Evolutionary conservation across 768 basidiomycete genomes (phyloP), one percentile per base, ranked within the genome.

Genomic region (Holtermanniella nyarrowii): DNA sequence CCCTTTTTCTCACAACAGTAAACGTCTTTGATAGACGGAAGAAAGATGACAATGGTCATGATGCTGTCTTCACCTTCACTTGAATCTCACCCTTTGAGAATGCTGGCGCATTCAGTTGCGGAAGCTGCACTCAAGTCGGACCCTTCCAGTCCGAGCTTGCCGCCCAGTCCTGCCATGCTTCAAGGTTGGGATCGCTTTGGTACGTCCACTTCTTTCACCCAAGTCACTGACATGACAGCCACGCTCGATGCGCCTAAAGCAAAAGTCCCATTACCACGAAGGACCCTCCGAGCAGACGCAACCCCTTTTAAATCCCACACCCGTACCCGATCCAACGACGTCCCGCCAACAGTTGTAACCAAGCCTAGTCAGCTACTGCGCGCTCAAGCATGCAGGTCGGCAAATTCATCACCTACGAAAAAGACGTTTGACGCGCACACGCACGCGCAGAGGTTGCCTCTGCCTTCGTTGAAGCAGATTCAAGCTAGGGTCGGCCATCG

Each of bases 41-140:
- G 13, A 27, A 59, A 39, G 25, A 63, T 63, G 61, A 51, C 61
- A 16, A 53, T 55, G 48, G 37, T 53, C 20, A 54, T 63, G 41
- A 52, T 52, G 37, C 40, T 55, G 26, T 46, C 61, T 18, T 39
- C 52, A 16, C 40, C 50, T 22, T 42, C 53, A 16, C 31, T 55
- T 48, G n/a, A 44, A n/a, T 37, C 65, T 16, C 62, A 66, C 25
- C 65, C 58, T 3, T 62, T 66, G 24, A 51, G 65, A 16, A 44
- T 62, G 20, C 53, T 66, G 13, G 65, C 65, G 1, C 63, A 61
- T 52, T 62, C 60, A 3, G 65, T 66, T 1, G 65, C 65, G 12
- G 65, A 66, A 44, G 62, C 65, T 20, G 62, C 62, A 11, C 60
- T 66, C n/a, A 56, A 63, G 42, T 50, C 60, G 14, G 62, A 66